Evolutionary conservation across 768 basidiomycete species (phyloP).

Genomic region (Podaxis carcinomalis): DNA sequence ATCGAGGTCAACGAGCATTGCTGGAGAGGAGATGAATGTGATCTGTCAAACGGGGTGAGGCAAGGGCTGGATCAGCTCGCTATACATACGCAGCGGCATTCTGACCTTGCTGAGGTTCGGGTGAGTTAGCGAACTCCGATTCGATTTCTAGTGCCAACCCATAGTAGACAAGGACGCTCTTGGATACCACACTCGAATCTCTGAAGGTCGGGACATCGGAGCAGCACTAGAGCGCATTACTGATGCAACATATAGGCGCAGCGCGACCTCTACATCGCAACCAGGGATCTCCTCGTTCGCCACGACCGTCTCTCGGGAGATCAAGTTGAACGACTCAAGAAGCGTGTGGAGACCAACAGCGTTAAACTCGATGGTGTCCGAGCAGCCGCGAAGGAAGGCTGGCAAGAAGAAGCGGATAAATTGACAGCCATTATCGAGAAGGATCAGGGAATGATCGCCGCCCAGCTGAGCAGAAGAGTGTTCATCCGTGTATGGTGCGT

Average conservation of each 20-base stretch:
- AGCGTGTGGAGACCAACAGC: conserved; percentile 74
- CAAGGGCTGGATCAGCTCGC: conserved; percentile 67
- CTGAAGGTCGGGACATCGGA: conserved; percentile 52
- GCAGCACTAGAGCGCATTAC: background rate
- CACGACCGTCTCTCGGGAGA: conserved; percentile 89
- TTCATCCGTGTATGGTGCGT: conserved; percentile 85
- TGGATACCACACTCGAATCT: conserved; percentile 70
- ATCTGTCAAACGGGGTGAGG: conserved; percentile 73
- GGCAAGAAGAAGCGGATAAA: conserved; percentile 84
- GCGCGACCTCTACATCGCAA: conserved; percentile 83
- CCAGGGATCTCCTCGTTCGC: conserved; percentile 81
- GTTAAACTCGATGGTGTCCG: conserved; percentile 75
- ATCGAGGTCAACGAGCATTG: conserved; percentile 76
- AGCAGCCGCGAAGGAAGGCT: conserved; percentile 69
- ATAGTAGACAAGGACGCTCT: conserved; percentile 54
- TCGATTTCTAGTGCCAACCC: conserved; percentile 4
- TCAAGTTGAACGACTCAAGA: conserved; percentile 83
- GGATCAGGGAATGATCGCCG: conserved; percentile 78
- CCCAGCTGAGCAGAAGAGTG: conserved; percentile 71
- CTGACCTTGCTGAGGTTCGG: conserved; percentile 70
- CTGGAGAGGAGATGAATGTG: conserved; percentile 82
- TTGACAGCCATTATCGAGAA: conserved; percentile 70
- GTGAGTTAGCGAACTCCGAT: conserved; percentile 34
- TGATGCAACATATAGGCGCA: conserved; percentile 25
- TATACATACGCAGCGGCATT: conserved; percentile 62